phyloP scores from a whole-genome alignment of 176 grass and related monocot genomes.

The Oryza officinalis region DNA sequence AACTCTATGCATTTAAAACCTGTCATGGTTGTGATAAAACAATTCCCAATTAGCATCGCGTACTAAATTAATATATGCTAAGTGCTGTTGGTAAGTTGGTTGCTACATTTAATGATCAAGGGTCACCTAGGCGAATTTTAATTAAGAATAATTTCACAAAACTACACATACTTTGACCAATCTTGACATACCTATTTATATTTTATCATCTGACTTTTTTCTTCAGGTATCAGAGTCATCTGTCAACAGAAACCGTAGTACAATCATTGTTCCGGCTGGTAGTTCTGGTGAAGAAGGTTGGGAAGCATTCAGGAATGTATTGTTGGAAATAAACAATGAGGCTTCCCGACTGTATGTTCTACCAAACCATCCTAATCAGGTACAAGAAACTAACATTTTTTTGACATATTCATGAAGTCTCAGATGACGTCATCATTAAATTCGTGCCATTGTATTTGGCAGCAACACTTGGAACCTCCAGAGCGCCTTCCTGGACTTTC shows the following conservation, averaged over 20 bases:
- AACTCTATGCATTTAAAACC: neutral
- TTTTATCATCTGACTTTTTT: conserved; percentile 6
- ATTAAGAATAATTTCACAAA: neutral
- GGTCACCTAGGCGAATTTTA: neutral
- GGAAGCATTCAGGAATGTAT: conserved; percentile 92
- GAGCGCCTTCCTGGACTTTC: conserved; percentile 82
- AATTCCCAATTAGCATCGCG: neutral
- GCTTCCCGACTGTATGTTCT: conserved; percentile 66
- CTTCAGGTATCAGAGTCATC: conserved; percentile 91
- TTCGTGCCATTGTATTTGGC: conserved; percentile 21
- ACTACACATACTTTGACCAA: too few species aligned
- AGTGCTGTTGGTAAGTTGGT: neutral
- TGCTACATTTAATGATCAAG: neutral
- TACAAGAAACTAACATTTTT: conserved; percentile 31
- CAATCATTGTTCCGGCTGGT: conserved; percentile 92
- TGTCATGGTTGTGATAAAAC: neutral
- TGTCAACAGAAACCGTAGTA: conserved; percentile 95
- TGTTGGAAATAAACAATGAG: conserved; percentile 87
- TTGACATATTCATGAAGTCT: neutral
- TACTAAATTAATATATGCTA: neutral
- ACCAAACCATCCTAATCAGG: conserved; percentile 69
- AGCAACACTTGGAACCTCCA: conserved; percentile 87
- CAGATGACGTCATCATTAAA: neutral
- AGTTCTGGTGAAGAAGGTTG: conserved; percentile 98
- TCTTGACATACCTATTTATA: neutral